Percentiles rank a stretch among this genome's conserved stretches.
Conservation (phyloP, 108 stramenopile genomes). For the Thalassiosira profunda region DNA sequence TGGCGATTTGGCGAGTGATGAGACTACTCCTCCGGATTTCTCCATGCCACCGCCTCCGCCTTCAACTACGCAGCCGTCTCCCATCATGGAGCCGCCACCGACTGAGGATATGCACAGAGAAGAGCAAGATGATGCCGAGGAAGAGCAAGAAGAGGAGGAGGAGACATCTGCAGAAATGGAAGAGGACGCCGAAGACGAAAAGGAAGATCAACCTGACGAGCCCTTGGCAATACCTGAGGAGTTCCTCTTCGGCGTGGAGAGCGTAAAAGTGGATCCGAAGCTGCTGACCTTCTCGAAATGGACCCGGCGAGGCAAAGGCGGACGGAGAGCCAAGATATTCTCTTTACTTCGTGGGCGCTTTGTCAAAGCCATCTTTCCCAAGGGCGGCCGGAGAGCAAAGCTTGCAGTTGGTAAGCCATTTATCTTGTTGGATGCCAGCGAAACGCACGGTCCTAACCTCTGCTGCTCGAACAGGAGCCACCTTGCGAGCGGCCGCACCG, state of each 20-base stretch:
- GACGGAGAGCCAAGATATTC: conserved; percentile 96
- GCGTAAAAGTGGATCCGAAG: conserved; percentile 96
- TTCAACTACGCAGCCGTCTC: conserved; percentile 91
- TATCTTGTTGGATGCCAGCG: conserved; percentile 92
- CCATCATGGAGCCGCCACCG: conserved; percentile 86
- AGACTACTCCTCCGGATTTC: conserved; percentile 84
- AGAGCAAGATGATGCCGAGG: conserved; percentile 79
- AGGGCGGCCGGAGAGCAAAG: too few relatives aligned
- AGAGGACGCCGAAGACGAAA: conserved; percentile 78
- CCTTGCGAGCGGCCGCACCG: conserved; percentile 94
- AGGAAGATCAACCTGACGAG: conserved; percentile 81
- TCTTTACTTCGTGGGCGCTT: conserved; percentile 97
- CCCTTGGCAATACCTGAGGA: conserved; percentile 94
- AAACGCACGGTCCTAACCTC: too few relatives aligned
- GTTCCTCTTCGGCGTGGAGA: conserved; percentile 98
- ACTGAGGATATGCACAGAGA: too few relatives aligned
- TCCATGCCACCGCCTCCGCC: conserved; percentile 93
- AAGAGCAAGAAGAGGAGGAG: conserved; percentile 86
- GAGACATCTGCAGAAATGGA: conserved; percentile 82
- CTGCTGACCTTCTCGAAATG: conserved; percentile 89
- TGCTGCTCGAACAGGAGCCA: too few relatives aligned
- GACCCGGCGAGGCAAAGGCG: conserved; percentile 91
- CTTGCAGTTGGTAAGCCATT: too few relatives aligned
- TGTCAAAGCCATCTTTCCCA: conserved; percentile 97
- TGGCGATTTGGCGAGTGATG: too few relatives aligned